Evolutionary conservation across 1,284 basidiomycete species (phyloP).

Genomic region (Pholiota adiposa): DNA sequence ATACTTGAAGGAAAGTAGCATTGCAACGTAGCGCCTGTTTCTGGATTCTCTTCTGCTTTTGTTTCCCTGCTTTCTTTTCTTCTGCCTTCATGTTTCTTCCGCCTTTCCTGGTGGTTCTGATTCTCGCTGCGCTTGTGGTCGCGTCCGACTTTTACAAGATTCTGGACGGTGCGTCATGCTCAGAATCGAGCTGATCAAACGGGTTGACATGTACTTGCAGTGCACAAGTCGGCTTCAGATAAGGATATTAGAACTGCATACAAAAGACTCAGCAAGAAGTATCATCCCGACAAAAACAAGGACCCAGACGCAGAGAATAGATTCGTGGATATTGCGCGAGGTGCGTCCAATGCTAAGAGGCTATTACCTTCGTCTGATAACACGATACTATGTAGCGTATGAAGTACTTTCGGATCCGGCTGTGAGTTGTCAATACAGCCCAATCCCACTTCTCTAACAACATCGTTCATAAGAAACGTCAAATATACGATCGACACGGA

Average conservation of each 20-base stretch:
- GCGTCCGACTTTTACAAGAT: conserved; percentile 79
- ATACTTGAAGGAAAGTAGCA: conserved; percentile 20
- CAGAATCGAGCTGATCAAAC: not conserved
- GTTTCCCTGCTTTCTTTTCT: conserved; percentile 26
- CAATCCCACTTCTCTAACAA: not conserved
- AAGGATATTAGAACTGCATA: conserved; percentile 91
- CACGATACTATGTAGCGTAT: conserved; percentile 68
- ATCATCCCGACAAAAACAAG: conserved; percentile 94
- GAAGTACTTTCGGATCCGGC: conserved; percentile 86
- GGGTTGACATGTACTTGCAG: conserved; percentile 40
- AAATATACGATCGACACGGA: conserved; percentile 91
- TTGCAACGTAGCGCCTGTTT: conserved; percentile 18
- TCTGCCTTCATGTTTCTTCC: conserved; percentile 35
- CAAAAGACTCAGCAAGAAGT: conserved; percentile 87
- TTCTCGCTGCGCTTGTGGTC: conserved; percentile 49
- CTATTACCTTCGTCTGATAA: conserved; percentile 14
- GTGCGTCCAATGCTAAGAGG: conserved; percentile 43
- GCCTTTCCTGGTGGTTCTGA: conserved; percentile 44
- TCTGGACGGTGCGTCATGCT: conserved; percentile 64
- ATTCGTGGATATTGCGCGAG: conserved; percentile 89
- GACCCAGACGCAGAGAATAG: conserved; percentile 80
- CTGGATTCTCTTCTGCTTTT: conserved; percentile 20
- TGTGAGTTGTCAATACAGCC: conserved; percentile 44
- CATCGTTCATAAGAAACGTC: conserved; percentile 71
- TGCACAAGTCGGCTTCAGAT: conserved; percentile 80